Conservation (phyloP, 768 basidiomycete species). For the Lenzites betulinus region DNA sequence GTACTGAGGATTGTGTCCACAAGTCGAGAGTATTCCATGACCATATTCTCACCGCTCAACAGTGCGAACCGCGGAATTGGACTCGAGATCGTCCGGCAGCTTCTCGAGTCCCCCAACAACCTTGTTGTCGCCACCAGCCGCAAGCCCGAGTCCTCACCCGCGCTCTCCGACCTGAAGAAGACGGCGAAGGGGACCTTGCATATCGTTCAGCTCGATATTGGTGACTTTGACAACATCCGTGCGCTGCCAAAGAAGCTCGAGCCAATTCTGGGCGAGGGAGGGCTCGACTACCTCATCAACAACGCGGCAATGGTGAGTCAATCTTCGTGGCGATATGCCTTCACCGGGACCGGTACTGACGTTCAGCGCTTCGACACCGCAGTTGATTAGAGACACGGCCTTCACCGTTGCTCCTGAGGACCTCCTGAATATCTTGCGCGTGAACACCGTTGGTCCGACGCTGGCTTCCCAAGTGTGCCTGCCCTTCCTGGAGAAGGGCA, state of each 20-base stretch:
- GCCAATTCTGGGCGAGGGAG: slow-evolving; percentile 29
- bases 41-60: neutral
- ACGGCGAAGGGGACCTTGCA: slow-evolving; percentile 33
- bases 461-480: slow-evolving; percentile 35
- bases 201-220: slow-evolving; percentile 36
- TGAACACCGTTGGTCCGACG: slow-evolving; percentile 39
- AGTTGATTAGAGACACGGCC: slow-evolving; percentile 25
- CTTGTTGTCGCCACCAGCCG: slow-evolving; percentile 34
- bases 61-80: slow-evolving; percentile 30
- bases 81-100: slow-evolving; percentile 29
- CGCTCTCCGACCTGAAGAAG: slow-evolving; percentile 23
- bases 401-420: slow-evolving; percentile 29
- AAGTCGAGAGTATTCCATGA: neutral
- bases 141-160: slow-evolving; percentile 24
- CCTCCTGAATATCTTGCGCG: slow-evolving; percentile 28
- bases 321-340: slow-evolving; percentile 1
- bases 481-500: slow-evolving; percentile 34
- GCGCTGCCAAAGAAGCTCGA: slow-evolving; percentile 25
- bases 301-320: slow-evolving; percentile 39
- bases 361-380: neutral
- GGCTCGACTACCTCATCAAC: slow-evolving; percentile 44
- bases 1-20: neutral
- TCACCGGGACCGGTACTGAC: no score
- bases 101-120: slow-evolving; percentile 22
- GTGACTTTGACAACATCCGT: slow-evolving; percentile 28